A percentile compares a stretch with the other conserved stretches of the same genome.
These are phyloP conservation scores for Triangularia verruculosa DNA, from an alignment of 2,329 filamentous ascomycete species.

Conservation along the genomic window DNA sequence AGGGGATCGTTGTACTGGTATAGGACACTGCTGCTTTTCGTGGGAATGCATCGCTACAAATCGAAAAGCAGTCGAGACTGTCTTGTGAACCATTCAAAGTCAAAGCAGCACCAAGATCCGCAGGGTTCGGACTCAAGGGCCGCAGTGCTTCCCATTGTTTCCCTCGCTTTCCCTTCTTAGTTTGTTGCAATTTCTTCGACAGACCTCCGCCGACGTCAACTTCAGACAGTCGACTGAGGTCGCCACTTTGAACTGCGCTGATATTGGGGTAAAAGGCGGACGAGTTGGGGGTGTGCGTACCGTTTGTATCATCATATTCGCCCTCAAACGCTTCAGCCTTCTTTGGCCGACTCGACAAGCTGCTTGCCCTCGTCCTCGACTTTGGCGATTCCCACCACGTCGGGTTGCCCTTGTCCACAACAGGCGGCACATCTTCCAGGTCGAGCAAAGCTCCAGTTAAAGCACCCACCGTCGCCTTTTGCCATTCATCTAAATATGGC, in stretches of 20 bases:
- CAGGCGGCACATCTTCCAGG: constrained; percentile 42
- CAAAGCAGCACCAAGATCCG: constrained; percentile 1
- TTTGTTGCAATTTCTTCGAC: constrained; percentile 17
- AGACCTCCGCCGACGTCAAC: constrained; percentile 11
- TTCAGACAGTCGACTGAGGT: constrained; percentile 13
- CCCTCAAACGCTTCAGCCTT: constrained; percentile 64
- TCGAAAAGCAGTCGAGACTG: constrained; percentile 22
- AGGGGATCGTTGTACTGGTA: constrained; percentile 21
- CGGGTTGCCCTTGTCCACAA: constrained; percentile 47
- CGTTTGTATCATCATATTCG: constrained; percentile 62
- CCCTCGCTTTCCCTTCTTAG: constrained; percentile 17
- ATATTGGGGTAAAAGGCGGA: constrained; percentile 19
- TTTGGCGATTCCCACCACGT: constrained; percentile 74
- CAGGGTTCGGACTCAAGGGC: constrained; percentile 22
- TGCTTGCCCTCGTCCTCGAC: constrained; percentile 46
- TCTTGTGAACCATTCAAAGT: constrained; percentile 19
- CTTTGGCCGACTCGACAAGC: constrained; percentile 46
- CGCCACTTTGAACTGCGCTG: constrained; percentile 19
- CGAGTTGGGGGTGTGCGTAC: constrained; percentile 37
- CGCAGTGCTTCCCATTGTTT: constrained; percentile 22
- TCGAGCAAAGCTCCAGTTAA: constrained; percentile 60
- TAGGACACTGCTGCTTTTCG: constrained; percentile 17
- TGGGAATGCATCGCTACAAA: constrained; percentile 20
- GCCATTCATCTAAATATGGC: constrained; percentile 69
- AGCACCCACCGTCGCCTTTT: constrained; percentile 61